Evolutionary conservation across 306 rosid genomes (phyloP).

Genomic region (Cucurbita pepo): DNA sequence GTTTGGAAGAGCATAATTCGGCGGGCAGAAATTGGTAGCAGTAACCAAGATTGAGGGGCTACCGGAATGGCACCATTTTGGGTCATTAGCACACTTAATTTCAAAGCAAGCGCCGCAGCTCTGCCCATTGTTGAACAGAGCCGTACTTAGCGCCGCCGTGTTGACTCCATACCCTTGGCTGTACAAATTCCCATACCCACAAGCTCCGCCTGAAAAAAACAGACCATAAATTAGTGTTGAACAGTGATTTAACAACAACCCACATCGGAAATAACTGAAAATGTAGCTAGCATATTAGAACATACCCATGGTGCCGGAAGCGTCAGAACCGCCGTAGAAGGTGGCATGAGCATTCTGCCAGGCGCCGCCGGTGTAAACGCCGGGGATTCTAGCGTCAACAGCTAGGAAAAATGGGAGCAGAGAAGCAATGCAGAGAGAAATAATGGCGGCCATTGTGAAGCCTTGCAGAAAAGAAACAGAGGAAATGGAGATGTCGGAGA

Average conservation of each 20-base stretch:
- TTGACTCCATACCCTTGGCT: constrained; percentile 94
- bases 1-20: constrained; percentile 74
- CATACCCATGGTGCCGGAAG: constrained; percentile 96
- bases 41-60: constrained; percentile 80
- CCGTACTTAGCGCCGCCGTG: constrained; percentile 90
- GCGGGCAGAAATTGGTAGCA: constrained; percentile 94
- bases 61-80: constrained; percentile 71
- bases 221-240: too few species aligned
- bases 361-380: constrained; percentile 45
- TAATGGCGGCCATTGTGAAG: constrained; percentile 19
- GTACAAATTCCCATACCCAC: constrained; percentile 91
- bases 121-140: constrained; percentile 70
- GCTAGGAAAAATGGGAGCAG: constrained; percentile 21
- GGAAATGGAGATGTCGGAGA: constrained; percentile 9
- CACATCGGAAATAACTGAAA: neutral
- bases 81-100: constrained; percentile 69
- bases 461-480: neutral
- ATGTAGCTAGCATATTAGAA: neutral
- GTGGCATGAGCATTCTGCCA: constrained; percentile 92
- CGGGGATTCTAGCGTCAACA: constrained; percentile 61
- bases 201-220: constrained; percentile 56
- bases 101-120: constrained; percentile 94
- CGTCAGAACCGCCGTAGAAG: constrained; percentile 89
- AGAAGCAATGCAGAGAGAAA: constrained; percentile 4
- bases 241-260: too few species aligned